phyloP scores from a whole-genome alignment of 2,329 filamentous ascomycete species.

The Curvularia hawaiiensis region DNA sequence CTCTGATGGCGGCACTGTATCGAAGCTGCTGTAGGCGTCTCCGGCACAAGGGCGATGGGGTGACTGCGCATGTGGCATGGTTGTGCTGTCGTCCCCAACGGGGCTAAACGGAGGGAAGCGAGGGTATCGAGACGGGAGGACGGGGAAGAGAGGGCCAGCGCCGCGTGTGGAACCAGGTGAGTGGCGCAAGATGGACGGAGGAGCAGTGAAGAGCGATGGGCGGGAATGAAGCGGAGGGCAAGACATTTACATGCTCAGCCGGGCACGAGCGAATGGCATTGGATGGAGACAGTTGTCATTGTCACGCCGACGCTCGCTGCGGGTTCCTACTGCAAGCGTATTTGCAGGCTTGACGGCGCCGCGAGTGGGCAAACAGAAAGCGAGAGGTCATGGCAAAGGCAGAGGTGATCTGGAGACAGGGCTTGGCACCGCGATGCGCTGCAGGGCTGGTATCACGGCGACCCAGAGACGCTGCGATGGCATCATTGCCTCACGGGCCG shows the following conservation, averaged over 20 bases:
- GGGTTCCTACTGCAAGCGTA: slow-evolving; percentile 43
- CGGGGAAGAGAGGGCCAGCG: slow-evolving; percentile 35
- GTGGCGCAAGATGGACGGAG: slow-evolving; percentile 23
- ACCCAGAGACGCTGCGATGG: slow-evolving; percentile 16
- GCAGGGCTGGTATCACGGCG: slow-evolving; percentile 24
- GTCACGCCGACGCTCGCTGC: slow-evolving; percentile 29
- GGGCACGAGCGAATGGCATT: slow-evolving; percentile 28
- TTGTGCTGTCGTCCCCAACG: slow-evolving; percentile 35
- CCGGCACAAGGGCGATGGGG: slow-evolving; percentile 29
- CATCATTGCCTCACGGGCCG: slow-evolving; percentile 22
- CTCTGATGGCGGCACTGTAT: slow-evolving; percentile 23
- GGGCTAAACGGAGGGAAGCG: slow-evolving; percentile 15
- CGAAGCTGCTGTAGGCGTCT: slow-evolving; percentile 27
- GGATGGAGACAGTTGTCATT: slow-evolving; percentile 34
- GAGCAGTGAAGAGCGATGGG: slow-evolving; percentile 25
- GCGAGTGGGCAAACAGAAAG: slow-evolving; percentile 37
- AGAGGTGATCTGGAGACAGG: slow-evolving; percentile 11
- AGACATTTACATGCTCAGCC: slow-evolving; percentile 40
- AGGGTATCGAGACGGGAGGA: slow-evolving; percentile 26
- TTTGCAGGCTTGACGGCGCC: slow-evolving; percentile 35
- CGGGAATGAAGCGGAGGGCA: slow-evolving; percentile 40
- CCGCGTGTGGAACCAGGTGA: slow-evolving; percentile 36
- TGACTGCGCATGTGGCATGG: slow-evolving; percentile 41
- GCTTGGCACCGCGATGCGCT: slow-evolving; percentile 9
- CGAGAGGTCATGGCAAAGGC: slow-evolving; percentile 19